These are phyloP conservation scores for Vitis hybrid DNA, from an alignment of 177 flowering plant genomes.

Conservation along the genomic window DNA sequence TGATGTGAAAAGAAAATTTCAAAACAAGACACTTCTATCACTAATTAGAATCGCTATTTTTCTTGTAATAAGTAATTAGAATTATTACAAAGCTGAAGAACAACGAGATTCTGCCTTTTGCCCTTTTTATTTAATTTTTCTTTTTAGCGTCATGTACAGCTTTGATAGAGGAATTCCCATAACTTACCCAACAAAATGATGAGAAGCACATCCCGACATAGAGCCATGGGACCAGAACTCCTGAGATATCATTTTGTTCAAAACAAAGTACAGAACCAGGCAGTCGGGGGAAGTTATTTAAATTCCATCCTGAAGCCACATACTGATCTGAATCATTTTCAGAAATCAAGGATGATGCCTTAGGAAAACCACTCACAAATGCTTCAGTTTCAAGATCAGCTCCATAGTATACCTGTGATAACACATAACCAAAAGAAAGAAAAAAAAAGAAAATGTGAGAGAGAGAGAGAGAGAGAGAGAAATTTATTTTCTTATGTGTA, in stretches of 20 bases:
- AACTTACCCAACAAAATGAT: conserved; percentile 92
- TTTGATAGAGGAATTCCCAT: neutral
- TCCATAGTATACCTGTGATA: conserved; percentile 72
- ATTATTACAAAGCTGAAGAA: too few species aligned
- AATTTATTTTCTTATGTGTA: too few species aligned
- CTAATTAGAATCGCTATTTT: neutral
- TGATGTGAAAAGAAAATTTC: neutral
- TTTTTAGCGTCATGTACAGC: neutral
- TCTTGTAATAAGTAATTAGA: neutral
- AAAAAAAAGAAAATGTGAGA: too few species aligned
- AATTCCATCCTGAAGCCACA: conserved; percentile 75
- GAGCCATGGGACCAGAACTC: conserved; percentile 90
- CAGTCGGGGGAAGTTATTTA: conserved; percentile 77
- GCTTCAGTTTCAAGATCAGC: conserved; percentile 83
- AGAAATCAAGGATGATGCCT: conserved; percentile 25
- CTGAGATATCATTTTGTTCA: conserved; percentile 74
- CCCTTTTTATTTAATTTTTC: neutral
- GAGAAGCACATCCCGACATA: conserved; percentile 96
- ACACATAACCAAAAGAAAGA: neutral
- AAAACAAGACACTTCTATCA: neutral
- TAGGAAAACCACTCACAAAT: conserved; percentile 88
- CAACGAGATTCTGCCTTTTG: too few species aligned
- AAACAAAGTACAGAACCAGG: conserved; percentile 76
- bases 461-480: too few species aligned
- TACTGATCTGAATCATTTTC: conserved; percentile 42